Percentiles rank a stretch among this genome's conserved stretches.
phyloP scores from a whole-genome alignment of 345 rosid species.

The Populus pruinosa region DNA sequence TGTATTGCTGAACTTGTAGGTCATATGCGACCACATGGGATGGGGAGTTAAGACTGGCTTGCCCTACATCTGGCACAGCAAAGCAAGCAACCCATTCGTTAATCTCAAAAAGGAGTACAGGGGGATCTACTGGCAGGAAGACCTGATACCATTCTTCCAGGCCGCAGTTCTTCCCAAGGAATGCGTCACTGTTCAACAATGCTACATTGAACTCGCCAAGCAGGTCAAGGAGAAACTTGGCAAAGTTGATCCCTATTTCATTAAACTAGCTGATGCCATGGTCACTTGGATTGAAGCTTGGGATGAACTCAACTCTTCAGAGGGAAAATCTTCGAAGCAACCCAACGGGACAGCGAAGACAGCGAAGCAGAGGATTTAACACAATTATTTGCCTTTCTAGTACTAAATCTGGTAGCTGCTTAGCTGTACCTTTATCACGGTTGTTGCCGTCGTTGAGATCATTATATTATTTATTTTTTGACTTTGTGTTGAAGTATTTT shows the following conservation, averaged over 20 bases:
- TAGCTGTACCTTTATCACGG: not conserved
- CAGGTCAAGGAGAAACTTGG: slow-evolving; percentile 42
- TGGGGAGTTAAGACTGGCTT: slow-evolving; percentile 49
- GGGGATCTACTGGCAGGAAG: slow-evolving; percentile 47
- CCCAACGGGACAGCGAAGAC: slow-evolving; percentile 18
- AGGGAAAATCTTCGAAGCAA: slow-evolving; percentile 6
- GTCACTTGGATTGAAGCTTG: slow-evolving; percentile 56
- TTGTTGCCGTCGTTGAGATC: not conserved
- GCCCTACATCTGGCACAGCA: slow-evolving; percentile 43
- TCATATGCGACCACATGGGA: slow-evolving; percentile 57
- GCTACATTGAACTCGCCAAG: slow-evolving; percentile 45
- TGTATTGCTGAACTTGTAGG: slow-evolving; percentile 19
- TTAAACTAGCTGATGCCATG: slow-evolving; percentile 49
- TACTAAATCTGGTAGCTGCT: not conserved
- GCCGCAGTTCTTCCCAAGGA: slow-evolving; percentile 37
- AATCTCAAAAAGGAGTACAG: slow-evolving; percentile 43
- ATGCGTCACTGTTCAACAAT: slow-evolving; percentile 44
- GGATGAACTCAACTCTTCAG: slow-evolving; percentile 41
- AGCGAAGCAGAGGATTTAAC: slow-evolving; percentile 13
- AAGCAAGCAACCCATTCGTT: slow-evolving; percentile 43
- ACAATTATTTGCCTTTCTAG: not conserved
- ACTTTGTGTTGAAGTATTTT: too few relatives aligned
- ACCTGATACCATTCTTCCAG: slow-evolving; percentile 48
- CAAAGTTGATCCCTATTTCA: slow-evolving; percentile 43
- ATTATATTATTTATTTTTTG: not conserved